Evolutionary conservation across 2,329 filamentous ascomycete species (phyloP).

Genomic region (Amauroascus verrucosus): DNA sequence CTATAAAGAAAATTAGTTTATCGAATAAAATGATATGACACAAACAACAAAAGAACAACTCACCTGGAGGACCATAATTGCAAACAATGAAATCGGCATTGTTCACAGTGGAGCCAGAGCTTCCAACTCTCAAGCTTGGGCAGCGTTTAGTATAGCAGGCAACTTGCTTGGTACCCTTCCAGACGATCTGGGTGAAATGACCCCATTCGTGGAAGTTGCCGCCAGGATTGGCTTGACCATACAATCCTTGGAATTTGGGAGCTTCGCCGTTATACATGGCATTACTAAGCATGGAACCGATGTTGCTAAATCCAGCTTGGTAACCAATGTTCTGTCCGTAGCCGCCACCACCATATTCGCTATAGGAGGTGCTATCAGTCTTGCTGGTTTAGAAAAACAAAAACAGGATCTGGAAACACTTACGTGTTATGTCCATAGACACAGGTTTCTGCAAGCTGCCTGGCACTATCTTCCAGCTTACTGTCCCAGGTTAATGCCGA

Average conservation of each 20-base stretch:
- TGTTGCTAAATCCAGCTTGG: constrained; percentile 45
- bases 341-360: constrained; percentile 47
- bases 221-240: constrained; percentile 50
- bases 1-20: constrained; percentile 24
- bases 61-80: constrained; percentile 72
- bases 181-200: constrained; percentile 67
- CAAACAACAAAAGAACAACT: constrained; percentile 30
- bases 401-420: constrained; percentile 28
- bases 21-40: not conserved
- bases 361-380: constrained; percentile 13
- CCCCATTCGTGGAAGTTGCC: constrained; percentile 58
- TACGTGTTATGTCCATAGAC: constrained; percentile 67
- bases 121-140: constrained; percentile 32
- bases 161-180: constrained; percentile 51
- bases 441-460: constrained; percentile 55
- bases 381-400: too few relatives aligned
- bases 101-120: constrained; percentile 26
- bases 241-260: constrained; percentile 45
- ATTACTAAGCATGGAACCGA: constrained; percentile 61
- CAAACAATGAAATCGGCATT: constrained; percentile 68
- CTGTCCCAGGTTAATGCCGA: constrained; percentile 53
- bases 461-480: constrained; percentile 54
- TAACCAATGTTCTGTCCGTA: constrained; percentile 93
- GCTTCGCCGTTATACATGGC: constrained; percentile 85
- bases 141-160: constrained; percentile 51